These are phyloP conservation scores for Malassezia vespertilionis DNA, from an alignment of 1,284 basidiomycete genomes.

Conservation along the genomic window DNA sequence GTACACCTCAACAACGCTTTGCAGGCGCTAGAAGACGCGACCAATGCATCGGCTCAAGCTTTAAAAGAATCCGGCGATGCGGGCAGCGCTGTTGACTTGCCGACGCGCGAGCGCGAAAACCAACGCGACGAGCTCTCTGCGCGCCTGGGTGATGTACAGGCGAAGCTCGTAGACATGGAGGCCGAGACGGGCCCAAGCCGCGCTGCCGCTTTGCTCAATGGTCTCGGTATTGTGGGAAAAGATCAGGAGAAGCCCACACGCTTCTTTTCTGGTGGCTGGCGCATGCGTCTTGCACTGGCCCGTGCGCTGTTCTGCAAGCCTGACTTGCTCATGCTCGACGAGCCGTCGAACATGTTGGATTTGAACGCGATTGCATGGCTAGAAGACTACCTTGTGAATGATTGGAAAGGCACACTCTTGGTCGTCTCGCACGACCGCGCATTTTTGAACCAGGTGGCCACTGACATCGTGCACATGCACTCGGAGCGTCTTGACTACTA, in stretches of 20 bases:
- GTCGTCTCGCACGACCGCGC: conserved; percentile 98
- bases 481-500: conserved; percentile 78
- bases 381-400: conserved; percentile 58
- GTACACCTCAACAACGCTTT: conserved; percentile 32
- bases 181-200: conserved; percentile 89
- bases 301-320: conserved; percentile 84
- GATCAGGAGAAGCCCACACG: conserved; percentile 59
- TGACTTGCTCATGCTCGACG: conserved; percentile 41
- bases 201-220: conserved; percentile 77
- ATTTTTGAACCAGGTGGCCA: conserved; percentile 93
- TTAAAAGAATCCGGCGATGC: conserved; percentile 14
- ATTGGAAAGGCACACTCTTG: conserved; percentile 85
- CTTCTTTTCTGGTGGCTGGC: conserved; percentile 95
- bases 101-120: conserved; percentile 45
- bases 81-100: conserved; percentile 40
- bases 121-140: conserved; percentile 65
- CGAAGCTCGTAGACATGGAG: conserved; percentile 87
- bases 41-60: conserved; percentile 21
- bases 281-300: conserved; percentile 99
- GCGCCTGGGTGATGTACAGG: conserved; percentile 81
- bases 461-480: conserved; percentile 96
- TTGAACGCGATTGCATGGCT: conserved; percentile 52
- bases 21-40: conserved; percentile 34
- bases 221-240: conserved; percentile 76
- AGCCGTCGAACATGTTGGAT: conserved; percentile 82